These are phyloP conservation scores for Cladosporium oxysporum DNA, from an alignment of 2,329 filamentous ascomycete species.

Conservation along the genomic window DNA sequence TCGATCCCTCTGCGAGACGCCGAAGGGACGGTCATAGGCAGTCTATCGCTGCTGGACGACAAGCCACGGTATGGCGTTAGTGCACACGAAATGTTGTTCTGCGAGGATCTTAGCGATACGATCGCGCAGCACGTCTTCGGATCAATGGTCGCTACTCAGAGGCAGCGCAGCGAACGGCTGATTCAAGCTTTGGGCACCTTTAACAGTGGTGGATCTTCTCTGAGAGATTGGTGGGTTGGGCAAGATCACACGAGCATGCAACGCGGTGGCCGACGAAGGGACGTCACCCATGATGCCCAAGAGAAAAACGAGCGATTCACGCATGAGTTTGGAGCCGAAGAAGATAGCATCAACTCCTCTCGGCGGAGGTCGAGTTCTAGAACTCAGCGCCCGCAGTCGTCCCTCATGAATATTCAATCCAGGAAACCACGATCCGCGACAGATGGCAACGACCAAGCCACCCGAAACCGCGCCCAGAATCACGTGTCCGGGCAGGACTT, in stretches of 20 bases:
- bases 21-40: constrained; percentile 60
- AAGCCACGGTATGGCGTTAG: constrained; percentile 56
- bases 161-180: constrained; percentile 55
- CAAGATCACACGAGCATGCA: constrained; percentile 26
- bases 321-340: constrained; percentile 25
- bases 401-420: background rate
- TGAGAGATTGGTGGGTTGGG: constrained; percentile 35
- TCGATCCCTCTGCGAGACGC: constrained; percentile 63
- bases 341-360: background rate
- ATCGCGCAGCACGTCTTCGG: constrained; percentile 63
- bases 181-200: constrained; percentile 56
- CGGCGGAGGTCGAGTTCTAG: background rate
- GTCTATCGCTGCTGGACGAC: constrained; percentile 56
- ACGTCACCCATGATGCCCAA: background rate
- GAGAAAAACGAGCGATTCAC: constrained; percentile 19
- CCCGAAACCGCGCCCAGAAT: background rate
- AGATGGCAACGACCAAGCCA: background rate
- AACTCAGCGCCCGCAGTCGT: background rate
- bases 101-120: constrained; percentile 59
- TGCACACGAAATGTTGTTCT: constrained; percentile 53
- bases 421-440: background rate
- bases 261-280: constrained; percentile 14
- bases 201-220: constrained; percentile 29
- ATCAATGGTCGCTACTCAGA: constrained; percentile 53
- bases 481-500: background rate